Evolutionary conservation across 257 asterid genomes (phyloP), one percentile per base, ranked within the genome.

Genomic region (Sherardia arvensis): DNA sequence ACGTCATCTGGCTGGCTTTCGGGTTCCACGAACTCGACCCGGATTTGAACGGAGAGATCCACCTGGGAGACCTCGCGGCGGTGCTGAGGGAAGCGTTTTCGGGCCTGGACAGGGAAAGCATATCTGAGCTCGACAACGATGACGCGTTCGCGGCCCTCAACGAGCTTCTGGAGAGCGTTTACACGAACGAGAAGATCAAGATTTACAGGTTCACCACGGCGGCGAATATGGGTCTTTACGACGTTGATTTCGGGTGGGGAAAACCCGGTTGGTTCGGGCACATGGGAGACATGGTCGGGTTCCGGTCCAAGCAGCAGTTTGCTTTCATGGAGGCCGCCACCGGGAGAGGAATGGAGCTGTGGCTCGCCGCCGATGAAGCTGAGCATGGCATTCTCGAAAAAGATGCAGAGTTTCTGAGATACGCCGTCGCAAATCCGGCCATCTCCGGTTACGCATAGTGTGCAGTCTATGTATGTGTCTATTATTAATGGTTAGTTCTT

Each of bases 401-500:
- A 1, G 72, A 69, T 60, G 15, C 68, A 0, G 66, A 65, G 45
- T 74, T 69, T 22, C 72, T 74, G 2, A 36, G 61, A 30, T 65
- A 59, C 67, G 75, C 72, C 68, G 45, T 59, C 18, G 69, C 72
- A 3, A 74, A 74, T 53, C 78, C 75, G 36, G 47, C 49, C 64
- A 53, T 71, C 48, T 70, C 11, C 23, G 47, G 29, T 5, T 43
- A 43, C 14, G 1, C 6, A 30, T 3, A 2, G 34, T n/a, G n/a
- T n/a, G n/a, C n/a, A n/a, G n/a, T n/a, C n/a, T n/a, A n/a, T n/a
- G n/a, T n/a, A n/a, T n/a, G n/a, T n/a, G n/a, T n/a, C n/a, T n/a
- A n/a, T n/a, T n/a, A n/a, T n/a, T n/a, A n/a, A n/a, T n/a, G n/a
- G n/a, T n/a, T n/a, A n/a, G n/a, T n/a, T n/a, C n/a, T n/a, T n/a